Conservation (phyloP, 805 yeast genomes). For the Lachancea waltii region DNA sequence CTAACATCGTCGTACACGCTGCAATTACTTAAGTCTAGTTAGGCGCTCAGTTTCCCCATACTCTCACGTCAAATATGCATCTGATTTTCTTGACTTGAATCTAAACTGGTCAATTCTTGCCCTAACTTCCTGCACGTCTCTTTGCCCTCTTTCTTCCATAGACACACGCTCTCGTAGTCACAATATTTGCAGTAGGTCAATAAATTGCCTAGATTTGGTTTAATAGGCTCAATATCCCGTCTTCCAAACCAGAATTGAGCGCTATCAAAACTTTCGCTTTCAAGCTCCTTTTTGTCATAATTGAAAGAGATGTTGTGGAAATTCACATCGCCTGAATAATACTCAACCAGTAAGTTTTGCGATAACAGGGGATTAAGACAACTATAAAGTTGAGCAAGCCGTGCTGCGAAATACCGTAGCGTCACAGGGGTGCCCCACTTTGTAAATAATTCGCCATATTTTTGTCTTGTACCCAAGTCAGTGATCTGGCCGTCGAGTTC, state of each 20-base stretch:
- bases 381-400: conserved; percentile 42
- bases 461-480: conserved; percentile 18
- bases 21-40: too few species aligned
- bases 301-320: conserved; percentile 38
- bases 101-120: conserved; percentile 13
- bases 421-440: conserved; percentile 54
- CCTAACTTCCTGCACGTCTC: conserved; percentile 15
- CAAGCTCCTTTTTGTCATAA: conserved; percentile 33
- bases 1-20: too few species aligned
- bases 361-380: conserved; percentile 31
- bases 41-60: too few species aligned
- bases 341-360: conserved; percentile 42
- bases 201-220: conserved; percentile 32
- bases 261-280: conserved; percentile 30
- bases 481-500: conserved; percentile 14
- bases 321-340: conserved; percentile 40
- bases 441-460: conserved; percentile 28
- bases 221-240: conserved; percentile 42
- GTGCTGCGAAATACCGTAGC: conserved; percentile 46
- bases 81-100: too few species aligned
- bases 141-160: conserved; percentile 32
- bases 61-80: too few species aligned
- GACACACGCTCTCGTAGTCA: conserved; percentile 42
- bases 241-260: conserved; percentile 54
- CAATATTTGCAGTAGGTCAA: conserved; percentile 46